Conservation (phyloP, 2,329 filamentous ascomycete genomes). For the Fusarium luffae region DNA sequence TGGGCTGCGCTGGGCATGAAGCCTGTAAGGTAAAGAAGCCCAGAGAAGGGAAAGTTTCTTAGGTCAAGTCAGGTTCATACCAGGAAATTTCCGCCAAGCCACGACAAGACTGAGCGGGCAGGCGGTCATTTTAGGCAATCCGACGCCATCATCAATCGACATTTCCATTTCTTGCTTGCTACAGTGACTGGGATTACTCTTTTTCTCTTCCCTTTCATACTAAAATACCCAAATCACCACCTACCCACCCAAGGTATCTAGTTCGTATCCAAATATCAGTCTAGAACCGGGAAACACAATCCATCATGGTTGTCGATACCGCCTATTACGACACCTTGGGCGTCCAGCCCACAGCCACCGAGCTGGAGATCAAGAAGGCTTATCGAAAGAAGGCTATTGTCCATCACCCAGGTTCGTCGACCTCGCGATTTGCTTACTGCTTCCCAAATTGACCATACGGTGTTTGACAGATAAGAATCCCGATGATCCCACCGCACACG, state of each 20-base stretch:
- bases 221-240: background rate
- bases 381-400: conserved; percentile 95
- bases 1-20: conserved; percentile 3
- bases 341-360: conserved; percentile 84
- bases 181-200: conserved; percentile 3
- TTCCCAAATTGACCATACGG: conserved; percentile 11
- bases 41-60: conserved; percentile 19
- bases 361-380: conserved; percentile 96
- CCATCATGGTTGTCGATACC: conserved; percentile 86
- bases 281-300: conserved; percentile 22
- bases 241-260: background rate
- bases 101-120: conserved; percentile 13
- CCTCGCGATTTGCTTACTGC: background rate
- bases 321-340: conserved; percentile 88
- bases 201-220: conserved; percentile 6
- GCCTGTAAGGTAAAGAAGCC: conserved; percentile 11
- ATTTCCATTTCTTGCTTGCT: conserved; percentile 26
- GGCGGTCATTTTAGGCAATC: conserved; percentile 39
- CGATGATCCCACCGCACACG: conserved; percentile 91
- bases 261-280: conserved; percentile 20
- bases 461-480: conserved; percentile 87
- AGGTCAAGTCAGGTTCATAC: conserved; percentile 8
- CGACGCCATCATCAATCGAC: conserved; percentile 42
- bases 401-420: conserved; percentile 79
- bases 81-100: conserved; percentile 37